A percentile compares a stretch with the other conserved stretches of the same genome.
These are phyloP conservation scores for Achaetomiella virescens DNA, from an alignment of 495 filamentous ascomycete genomes.

Conservation along the genomic window DNA sequence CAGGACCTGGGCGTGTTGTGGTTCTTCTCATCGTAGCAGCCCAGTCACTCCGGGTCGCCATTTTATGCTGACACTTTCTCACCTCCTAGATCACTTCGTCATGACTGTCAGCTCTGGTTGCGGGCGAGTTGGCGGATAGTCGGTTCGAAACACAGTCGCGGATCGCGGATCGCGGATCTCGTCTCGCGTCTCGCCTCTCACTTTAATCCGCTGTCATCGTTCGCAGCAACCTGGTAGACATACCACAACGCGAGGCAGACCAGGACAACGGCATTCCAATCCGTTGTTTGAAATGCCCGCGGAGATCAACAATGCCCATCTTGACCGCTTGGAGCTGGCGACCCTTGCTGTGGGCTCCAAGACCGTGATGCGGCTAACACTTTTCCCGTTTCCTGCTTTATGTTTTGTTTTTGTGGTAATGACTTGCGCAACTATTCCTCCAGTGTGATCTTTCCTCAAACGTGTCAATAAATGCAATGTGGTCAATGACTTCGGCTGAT, in stretches of 20 bases:
- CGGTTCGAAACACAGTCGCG: too few relatives aligned
- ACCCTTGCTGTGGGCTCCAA: constrained; percentile 1
- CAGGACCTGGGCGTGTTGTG: neutral
- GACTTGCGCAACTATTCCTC: too few relatives aligned
- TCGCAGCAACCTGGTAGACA: neutral
- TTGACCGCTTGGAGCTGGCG: neutral
- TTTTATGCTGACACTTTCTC: neutral
- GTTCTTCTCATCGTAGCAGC: neutral
- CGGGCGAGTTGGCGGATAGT: too few relatives aligned
- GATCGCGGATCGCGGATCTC: neutral
- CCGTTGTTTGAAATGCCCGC: neutral
- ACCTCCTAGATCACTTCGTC: neutral
- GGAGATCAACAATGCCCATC: neutral
- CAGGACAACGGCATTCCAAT: neutral
- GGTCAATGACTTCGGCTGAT: too few relatives aligned
- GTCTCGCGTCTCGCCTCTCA: neutral
- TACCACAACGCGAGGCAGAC: neutral
- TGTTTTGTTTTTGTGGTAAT: too few relatives aligned
- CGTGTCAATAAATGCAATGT: too few relatives aligned
- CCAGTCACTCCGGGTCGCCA: neutral
- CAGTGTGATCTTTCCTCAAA: too few relatives aligned
- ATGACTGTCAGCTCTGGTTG: neutral
- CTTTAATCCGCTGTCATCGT: neutral
- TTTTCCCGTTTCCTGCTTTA: too few relatives aligned
- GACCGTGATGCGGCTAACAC: neutral